phyloP scores from a whole-genome alignment of 2,329 filamentous ascomycete species.

The Ophiocordyceps sinensis region DNA sequence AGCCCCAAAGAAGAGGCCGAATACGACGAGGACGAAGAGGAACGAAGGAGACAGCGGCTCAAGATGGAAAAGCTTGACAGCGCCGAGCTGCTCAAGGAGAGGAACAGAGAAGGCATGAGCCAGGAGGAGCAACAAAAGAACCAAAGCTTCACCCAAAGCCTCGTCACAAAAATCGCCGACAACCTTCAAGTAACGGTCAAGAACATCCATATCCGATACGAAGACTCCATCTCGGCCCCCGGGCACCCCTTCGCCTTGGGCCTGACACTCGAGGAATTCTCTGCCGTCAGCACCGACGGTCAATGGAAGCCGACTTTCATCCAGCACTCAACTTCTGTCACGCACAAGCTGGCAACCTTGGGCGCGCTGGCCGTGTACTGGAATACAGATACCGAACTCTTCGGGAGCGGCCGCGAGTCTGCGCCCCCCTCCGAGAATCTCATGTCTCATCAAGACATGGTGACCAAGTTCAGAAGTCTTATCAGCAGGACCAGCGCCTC shows the following conservation, averaged over 20 bases:
- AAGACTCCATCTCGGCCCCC: conserved; percentile 89
- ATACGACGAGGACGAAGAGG: conserved; percentile 87
- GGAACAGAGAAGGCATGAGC: conserved; percentile 83
- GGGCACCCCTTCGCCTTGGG: conserved; percentile 92
- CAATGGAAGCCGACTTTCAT: conserved; percentile 96
- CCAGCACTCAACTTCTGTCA: conserved; percentile 66
- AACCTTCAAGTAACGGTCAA: conserved; percentile 96
- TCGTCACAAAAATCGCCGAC: conserved; percentile 94
- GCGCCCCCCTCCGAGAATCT: conserved; percentile 30
- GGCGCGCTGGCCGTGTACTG: conserved; percentile 90
- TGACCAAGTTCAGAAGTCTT: conserved; percentile 62
- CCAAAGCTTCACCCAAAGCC: conserved; percentile 90
- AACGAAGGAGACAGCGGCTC: conserved; percentile 68
- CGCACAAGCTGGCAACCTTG: conserved; percentile 86
- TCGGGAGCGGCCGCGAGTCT: conserved; percentile 68
- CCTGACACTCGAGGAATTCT: conserved; percentile 87
- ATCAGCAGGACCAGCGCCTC: conserved; percentile 57
- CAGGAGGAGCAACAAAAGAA: conserved; percentile 94
- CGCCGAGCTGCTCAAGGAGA: conserved; percentile 85
- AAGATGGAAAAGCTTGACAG: conserved; percentile 99
- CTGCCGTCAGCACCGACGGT: conserved; percentile 87
- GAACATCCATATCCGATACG: conserved; percentile 96
- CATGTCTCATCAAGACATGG: conserved; percentile 60
- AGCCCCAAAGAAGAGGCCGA: conserved; percentile 91
- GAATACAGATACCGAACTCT: conserved; percentile 82